Base-by-base conservation (phyloP, 1,284 basidiomycete species). In the Cystobasidiaceae sp. region DNA sequence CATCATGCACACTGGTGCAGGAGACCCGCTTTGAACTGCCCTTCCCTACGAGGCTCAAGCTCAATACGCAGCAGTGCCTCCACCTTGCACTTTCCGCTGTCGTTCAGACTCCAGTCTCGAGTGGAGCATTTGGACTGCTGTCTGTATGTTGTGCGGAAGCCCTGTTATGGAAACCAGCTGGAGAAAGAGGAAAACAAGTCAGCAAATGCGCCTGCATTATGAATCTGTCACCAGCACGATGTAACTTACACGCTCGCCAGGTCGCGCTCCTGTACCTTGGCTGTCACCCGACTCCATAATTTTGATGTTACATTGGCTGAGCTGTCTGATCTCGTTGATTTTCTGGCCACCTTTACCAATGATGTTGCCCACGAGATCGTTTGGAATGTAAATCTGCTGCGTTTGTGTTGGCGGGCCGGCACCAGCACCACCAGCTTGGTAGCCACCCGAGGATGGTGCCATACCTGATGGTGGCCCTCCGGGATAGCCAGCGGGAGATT, bases 321-420 rank as follows among this genome's bases (percentile, higher is more conserved):
- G 89, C 76, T 87, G 89, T 72, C 96, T 84, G 72, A 99, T 97
- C 80, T 99, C 96, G 75, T 98, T 98, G 81, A 99, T 99, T 80
- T 98, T 99, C 74, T 87, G 86, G 3, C 96, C 96, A 25, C 92
- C 94, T 78, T 97, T 98, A 57, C 96, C 96, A 73, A 99, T 99
- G 78, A 99, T 80, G 74, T 71, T 55, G 21, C 51, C 96, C n/a
- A 99, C 96, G 15, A 98, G 82, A 72, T 96, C 90, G 76, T 97
- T 97, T 25, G 96, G 96, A 71, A 98, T 97, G 77, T 90, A 99
- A 70, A 99, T 97, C 77, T 97, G 93, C 76, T 99, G 94, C 3
- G 92, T 96, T 78, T n/a, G n/a, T n/a, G n/a, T n/a, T n/a, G n/a
- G n/a, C n/a, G n/a, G n/a, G n/a, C n/a, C n/a, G n/a, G n/a, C n/a